phyloP scores from a whole-genome alignment of 768 basidiomycete genomes.

The Xanthoconium purpureum region DNA sequence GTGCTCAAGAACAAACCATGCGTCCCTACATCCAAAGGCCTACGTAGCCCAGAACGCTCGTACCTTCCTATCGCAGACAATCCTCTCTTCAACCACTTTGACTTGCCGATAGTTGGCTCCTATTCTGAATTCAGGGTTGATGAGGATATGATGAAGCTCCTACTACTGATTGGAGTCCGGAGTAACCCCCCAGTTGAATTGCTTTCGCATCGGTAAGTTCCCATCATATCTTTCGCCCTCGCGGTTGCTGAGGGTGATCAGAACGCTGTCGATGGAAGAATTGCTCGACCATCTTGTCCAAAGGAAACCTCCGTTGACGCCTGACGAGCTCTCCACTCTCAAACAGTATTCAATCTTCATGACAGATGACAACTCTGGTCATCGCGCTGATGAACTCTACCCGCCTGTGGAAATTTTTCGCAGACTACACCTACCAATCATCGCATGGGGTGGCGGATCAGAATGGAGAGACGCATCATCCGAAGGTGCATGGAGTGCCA shows the following conservation, averaged over 20 bases:
- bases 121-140: conserved; percentile 35
- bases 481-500: conserved; percentile 58
- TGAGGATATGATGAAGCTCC: not conserved
- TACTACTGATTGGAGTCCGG: not conserved
- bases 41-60: conserved; percentile 62
- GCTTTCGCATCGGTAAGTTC: not conserved
- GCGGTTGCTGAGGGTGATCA: not conserved
- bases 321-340: not conserved
- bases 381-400: conserved; percentile 69
- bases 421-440: conserved; percentile 65
- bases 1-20: conserved; percentile 35
- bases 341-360: not conserved
- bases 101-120: not conserved
- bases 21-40: conserved; percentile 51
- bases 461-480: conserved; percentile 78
- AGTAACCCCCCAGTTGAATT: not conserved
- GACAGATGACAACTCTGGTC: conserved; percentile 41
- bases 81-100: not conserved
- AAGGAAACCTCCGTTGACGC: not conserved
- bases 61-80: conserved; percentile 82
- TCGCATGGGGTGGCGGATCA: conserved; percentile 72
- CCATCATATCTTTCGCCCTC: not conserved
- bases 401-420: conserved; percentile 74
- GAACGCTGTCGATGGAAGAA: not conserved
- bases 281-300: not conserved